Evolutionary conservation across 2,329 filamentous ascomycete genomes (phyloP).

Genomic region (Daldinia sp.): DNA sequence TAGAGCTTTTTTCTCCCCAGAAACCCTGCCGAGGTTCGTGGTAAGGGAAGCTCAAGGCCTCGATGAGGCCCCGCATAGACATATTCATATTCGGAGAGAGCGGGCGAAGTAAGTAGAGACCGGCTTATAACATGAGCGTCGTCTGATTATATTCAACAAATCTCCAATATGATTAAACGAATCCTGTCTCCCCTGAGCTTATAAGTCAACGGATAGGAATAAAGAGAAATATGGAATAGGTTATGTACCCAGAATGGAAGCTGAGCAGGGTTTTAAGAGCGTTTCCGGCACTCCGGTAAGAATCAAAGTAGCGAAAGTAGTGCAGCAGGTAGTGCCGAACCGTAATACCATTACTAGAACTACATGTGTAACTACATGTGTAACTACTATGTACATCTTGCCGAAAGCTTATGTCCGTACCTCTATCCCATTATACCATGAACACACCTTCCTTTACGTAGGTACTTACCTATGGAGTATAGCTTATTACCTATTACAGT

Average conservation of each 20-base stretch:
- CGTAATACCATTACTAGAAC: neutral
- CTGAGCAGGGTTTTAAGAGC: constrained; percentile 12
- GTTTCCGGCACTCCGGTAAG: constrained; percentile 28
- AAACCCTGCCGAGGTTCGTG: constrained; percentile 56
- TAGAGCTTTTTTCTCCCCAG: constrained; percentile 76
- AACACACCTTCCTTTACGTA: constrained; percentile 10
- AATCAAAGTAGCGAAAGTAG: constrained; percentile 7
- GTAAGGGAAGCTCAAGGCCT: constrained; percentile 45
- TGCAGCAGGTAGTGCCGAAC: too few species aligned
- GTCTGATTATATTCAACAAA: neutral
- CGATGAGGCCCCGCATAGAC: constrained; percentile 29
- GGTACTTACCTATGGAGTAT: neutral
- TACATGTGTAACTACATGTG: too few species aligned
- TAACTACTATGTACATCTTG: neutral
- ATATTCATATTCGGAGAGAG: too few species aligned
- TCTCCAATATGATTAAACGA: neutral
- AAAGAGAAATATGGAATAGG: constrained; percentile 4
- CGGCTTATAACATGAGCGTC: neutral
- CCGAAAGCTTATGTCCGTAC: neutral
- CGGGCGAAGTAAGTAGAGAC: constrained; percentile 1
- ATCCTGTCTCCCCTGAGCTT: constrained; percentile 1
- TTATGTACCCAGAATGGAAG: too few species aligned
- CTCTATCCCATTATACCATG: neutral
- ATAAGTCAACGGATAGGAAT: neutral
- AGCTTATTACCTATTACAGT: neutral